A percentile compares a stretch with the other conserved stretches of the same genome.
Conservation (phyloP, 768 basidiomycete genomes). For the Holtermanniella nyarrowii region DNA sequence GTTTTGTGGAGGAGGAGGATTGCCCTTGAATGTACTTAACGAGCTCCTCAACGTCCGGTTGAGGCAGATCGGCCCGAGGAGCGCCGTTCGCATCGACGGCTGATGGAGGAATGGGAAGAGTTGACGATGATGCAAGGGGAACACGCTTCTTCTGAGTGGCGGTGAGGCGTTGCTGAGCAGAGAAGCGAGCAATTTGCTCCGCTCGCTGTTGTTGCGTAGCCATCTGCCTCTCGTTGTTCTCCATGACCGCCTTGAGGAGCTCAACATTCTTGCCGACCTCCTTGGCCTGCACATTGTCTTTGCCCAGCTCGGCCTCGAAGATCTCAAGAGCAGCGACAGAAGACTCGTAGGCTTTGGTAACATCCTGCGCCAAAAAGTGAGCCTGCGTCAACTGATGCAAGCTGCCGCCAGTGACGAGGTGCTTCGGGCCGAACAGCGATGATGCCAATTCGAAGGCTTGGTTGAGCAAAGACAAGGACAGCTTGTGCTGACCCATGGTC, state of each 20-base stretch:
- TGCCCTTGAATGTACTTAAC: slow-evolving; percentile 43
- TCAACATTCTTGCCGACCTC: slow-evolving; percentile 40
- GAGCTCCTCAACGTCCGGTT: slow-evolving; percentile 42
- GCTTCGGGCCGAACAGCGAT: slow-evolving; percentile 38
- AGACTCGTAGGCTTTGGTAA: slow-evolving; percentile 31
- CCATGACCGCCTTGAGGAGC: slow-evolving; percentile 36
- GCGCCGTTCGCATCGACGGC: slow-evolving; percentile 5
- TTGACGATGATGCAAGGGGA: neutral
- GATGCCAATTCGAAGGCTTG: slow-evolving; percentile 29
- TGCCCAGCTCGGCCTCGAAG: slow-evolving; percentile 37
- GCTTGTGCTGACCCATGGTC: slow-evolving; percentile 24
- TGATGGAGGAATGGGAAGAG: slow-evolving; percentile 1
- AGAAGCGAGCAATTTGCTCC: slow-evolving; percentile 23
- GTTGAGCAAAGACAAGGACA: slow-evolving; percentile 35
- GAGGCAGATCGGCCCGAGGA: slow-evolving; percentile 6
- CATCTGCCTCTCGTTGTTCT: slow-evolving; percentile 29
- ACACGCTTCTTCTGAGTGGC: slow-evolving; percentile 2
- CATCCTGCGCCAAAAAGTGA: slow-evolving; percentile 40
- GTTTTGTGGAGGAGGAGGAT: slow-evolving; percentile 7
- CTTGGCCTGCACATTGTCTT: slow-evolving; percentile 38
- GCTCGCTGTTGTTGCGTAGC: slow-evolving; percentile 28
- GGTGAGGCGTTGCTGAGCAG: slow-evolving; percentile 26
- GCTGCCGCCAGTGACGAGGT: slow-evolving; percentile 39
- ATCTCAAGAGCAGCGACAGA: slow-evolving; percentile 34
- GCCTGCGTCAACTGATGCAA: slow-evolving; percentile 41